phyloP scores from a whole-genome alignment of 2,329 filamentous ascomycete genomes.

The Berkeleyomyces rouxiae region DNA sequence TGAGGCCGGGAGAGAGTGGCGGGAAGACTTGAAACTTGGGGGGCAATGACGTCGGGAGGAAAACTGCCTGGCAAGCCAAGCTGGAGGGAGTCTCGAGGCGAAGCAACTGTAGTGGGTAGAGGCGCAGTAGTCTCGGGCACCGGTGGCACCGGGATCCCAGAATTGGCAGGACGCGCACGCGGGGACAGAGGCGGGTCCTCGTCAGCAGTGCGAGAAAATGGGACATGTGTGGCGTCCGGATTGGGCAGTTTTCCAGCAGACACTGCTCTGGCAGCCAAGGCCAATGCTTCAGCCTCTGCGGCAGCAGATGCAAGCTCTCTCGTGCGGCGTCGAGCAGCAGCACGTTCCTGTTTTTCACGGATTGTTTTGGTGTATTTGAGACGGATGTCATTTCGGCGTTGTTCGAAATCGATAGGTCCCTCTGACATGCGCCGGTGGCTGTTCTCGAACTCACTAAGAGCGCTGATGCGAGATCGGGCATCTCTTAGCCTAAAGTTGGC shows the following conservation, averaged over 20 bases:
- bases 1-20: slow-evolving; percentile 22
- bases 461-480: slow-evolving; percentile 23
- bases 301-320: slow-evolving; percentile 28
- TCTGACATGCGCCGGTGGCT: slow-evolving; percentile 39
- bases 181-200: not conserved
- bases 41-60: slow-evolving; percentile 24
- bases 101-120: not conserved
- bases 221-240: not conserved
- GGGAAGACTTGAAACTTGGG: not conserved
- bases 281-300: slow-evolving; percentile 7
- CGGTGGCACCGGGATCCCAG: not conserved
- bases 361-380: slow-evolving; percentile 76
- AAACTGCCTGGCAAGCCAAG: slow-evolving; percentile 43
- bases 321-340: slow-evolving; percentile 34
- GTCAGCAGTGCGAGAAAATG: not conserved
- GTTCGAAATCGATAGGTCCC: slow-evolving; percentile 70
- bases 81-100: slow-evolving; percentile 11
- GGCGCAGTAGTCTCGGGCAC: not conserved
- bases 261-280: slow-evolving; percentile 27
- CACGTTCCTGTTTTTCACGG: slow-evolving; percentile 36
- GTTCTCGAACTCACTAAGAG: slow-evolving; percentile 7
- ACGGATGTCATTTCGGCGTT: slow-evolving; percentile 65
- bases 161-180: not conserved
- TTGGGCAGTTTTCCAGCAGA: slow-evolving; percentile 12
- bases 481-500: slow-evolving; percentile 53